phyloP scores from a whole-genome alignment of 441 rosid genomes.

The Populus hybrid region DNA sequence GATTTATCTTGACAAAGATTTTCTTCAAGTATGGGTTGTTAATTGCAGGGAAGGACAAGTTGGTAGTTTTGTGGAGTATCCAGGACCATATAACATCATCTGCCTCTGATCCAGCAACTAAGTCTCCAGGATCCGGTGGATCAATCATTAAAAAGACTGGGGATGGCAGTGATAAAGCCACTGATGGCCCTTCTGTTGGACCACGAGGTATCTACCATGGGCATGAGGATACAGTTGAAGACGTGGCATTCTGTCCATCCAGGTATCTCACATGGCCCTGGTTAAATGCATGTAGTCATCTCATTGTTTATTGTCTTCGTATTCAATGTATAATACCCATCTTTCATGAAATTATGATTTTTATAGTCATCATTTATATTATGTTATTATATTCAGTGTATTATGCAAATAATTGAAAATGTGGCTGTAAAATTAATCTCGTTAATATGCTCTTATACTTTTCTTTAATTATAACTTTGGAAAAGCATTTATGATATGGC shows the following conservation, averaged over 20 bases:
- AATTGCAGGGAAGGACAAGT: constrained; percentile 86
- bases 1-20: constrained; percentile 9
- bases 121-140: constrained; percentile 67
- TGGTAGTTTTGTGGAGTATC: constrained; percentile 96
- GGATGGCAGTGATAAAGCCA: constrained; percentile 55
- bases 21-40: constrained; percentile 20
- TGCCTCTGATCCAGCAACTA: constrained; percentile 57
- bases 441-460: background rate
- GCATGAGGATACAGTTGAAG: constrained; percentile 97
- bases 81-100: constrained; percentile 84
- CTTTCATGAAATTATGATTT: background rate
- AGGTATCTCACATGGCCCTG: constrained; percentile 50
- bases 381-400: background rate
- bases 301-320: background rate
- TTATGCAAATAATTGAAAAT: background rate
- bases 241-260: constrained; percentile 90
- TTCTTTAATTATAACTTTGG: background rate
- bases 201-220: constrained; percentile 93
- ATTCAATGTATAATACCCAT: background rate
- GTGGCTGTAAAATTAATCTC: background rate
- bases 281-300: background rate
- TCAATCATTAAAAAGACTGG: constrained; percentile 62
- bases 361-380: background rate
- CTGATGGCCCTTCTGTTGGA: constrained; percentile 71
- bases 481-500: background rate